These are phyloP conservation scores for Lunasporangiospora selenospora DNA, from an alignment of 192 early-diverging fungal genomes.

Conservation along the genomic window DNA sequence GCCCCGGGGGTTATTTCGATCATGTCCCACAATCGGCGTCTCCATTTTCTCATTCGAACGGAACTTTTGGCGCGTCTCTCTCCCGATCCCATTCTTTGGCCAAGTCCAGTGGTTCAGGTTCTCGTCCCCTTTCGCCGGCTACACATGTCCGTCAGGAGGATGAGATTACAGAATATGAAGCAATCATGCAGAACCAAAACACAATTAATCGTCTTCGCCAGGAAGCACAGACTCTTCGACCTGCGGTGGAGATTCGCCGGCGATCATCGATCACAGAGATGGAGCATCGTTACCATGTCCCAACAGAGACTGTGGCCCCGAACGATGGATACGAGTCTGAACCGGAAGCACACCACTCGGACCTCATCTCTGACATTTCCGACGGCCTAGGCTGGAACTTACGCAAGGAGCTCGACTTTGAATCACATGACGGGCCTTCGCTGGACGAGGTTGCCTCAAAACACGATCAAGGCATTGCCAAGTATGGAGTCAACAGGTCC, in stretches of 20 bases:
- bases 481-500: slow-evolving; percentile 21
- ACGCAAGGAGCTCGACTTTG: slow-evolving; percentile 2
- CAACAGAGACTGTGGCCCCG: slow-evolving; percentile 2
- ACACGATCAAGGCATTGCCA: neutral
- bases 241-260: slow-evolving; percentile 7
- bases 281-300: slow-evolving; percentile 23
- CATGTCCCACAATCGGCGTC: slow-evolving; percentile 12
- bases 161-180: slow-evolving; percentile 29
- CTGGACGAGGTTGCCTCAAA: slow-evolving; percentile 19
- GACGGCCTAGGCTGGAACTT: slow-evolving; percentile 42
- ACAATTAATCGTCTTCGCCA: slow-evolving; percentile 24
- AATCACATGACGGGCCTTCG: slow-evolving; percentile 1
- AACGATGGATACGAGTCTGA: slow-evolving; percentile 43
- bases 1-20: slow-evolving; percentile 30
- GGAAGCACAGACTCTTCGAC: slow-evolving; percentile 8
- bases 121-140: slow-evolving; percentile 4
- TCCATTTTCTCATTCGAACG: slow-evolving; percentile 11
- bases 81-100: slow-evolving; percentile 24
- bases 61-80: neutral
- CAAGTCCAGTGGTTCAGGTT: neutral
- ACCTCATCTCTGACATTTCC: slow-evolving; percentile 27
- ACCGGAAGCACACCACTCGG: slow-evolving; percentile 27
- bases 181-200: slow-evolving; percentile 29
- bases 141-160: slow-evolving; percentile 11
- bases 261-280: slow-evolving; percentile 33